Conservation (phyloP, 805 yeast genomes). For the Candida michaelii region DNA sequence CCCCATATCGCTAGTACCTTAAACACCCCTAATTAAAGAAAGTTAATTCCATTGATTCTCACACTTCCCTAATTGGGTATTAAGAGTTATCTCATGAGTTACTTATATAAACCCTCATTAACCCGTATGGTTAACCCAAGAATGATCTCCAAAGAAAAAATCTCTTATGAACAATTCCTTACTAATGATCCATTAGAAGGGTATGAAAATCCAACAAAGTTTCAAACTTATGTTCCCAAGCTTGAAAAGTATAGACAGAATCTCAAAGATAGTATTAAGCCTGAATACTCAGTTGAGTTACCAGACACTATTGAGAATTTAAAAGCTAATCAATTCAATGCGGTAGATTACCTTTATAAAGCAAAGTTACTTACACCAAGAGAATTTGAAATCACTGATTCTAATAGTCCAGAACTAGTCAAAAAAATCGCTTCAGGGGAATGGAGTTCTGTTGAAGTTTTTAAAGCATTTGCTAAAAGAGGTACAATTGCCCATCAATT, state of each 20-base stretch:
- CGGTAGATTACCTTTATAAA: conserved; percentile 34
- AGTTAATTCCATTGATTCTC: too few species aligned
- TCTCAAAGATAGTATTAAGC: conserved; percentile 26
- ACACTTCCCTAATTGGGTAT: too few species aligned
- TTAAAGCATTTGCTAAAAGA: conserved; percentile 43
- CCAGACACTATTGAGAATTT: conserved; percentile 34
- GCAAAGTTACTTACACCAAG: conserved; percentile 32
- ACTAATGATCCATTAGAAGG: conserved; percentile 11
- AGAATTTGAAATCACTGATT: conserved; percentile 40
- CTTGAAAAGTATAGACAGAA: conserved; percentile 32
- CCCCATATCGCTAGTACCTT: too few species aligned
- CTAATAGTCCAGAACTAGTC: conserved; percentile 28
- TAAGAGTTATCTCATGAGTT: too few species aligned
- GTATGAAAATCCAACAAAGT: conserved; percentile 43
- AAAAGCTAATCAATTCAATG: conserved; percentile 32
- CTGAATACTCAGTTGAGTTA: conserved; percentile 29
- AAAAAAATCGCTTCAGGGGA: conserved; percentile 32
- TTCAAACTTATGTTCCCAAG: conserved; percentile 44
- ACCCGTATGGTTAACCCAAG: too few species aligned
- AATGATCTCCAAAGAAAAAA: conserved; percentile 4
- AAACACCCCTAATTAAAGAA: too few species aligned
- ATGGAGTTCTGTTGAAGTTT: conserved; percentile 36
- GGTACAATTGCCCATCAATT: conserved; percentile 46
- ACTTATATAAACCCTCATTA: too few species aligned
- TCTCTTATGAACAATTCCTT: conserved; percentile 12